Evolutionary conservation across 2,329 filamentous ascomycete species (phyloP).

Genomic region (Xylaria sp.): DNA sequence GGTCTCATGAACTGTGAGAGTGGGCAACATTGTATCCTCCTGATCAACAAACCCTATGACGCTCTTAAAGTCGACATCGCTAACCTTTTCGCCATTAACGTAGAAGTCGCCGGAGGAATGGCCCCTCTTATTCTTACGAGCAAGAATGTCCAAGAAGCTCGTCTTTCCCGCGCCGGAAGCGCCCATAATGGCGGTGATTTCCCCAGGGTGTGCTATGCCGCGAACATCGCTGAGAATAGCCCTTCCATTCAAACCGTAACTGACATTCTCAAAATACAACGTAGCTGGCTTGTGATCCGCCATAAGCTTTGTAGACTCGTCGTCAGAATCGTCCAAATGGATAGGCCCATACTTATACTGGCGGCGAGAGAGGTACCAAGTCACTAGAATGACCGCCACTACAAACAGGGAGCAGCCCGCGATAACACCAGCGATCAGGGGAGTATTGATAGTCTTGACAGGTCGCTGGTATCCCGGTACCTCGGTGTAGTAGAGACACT

Average conservation of each 20-base stretch:
- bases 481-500: conserved; percentile 93
- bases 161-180: conserved; percentile 98
- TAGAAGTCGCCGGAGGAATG: conserved; percentile 82
- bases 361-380: conserved; percentile 90
- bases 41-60: conserved; percentile 98
- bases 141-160: conserved; percentile 94
- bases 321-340: conserved; percentile 87
- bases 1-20: conserved; percentile 96
- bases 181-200: conserved; percentile 97
- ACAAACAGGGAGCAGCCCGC: conserved; percentile 87
- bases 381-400: conserved; percentile 82
- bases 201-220: conserved; percentile 92
- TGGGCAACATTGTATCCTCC: conserved; percentile 96
- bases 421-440: conserved; percentile 93
- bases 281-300: conserved; percentile 91
- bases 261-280: conserved; percentile 87
- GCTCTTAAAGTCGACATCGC: conserved; percentile 85
- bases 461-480: conserved; percentile 90
- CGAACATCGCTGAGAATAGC: conserved; percentile 83
- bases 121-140: conserved; percentile 96
- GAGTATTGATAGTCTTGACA: conserved; percentile 95
- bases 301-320: conserved; percentile 87
- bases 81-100: conserved; percentile 91
- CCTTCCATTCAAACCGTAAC: conserved; percentile 88
- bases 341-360: conserved; percentile 77